Evolutionary conservation across 768 basidiomycete species (phyloP).

Genomic region (Sistotremastrum suecicum): DNA sequence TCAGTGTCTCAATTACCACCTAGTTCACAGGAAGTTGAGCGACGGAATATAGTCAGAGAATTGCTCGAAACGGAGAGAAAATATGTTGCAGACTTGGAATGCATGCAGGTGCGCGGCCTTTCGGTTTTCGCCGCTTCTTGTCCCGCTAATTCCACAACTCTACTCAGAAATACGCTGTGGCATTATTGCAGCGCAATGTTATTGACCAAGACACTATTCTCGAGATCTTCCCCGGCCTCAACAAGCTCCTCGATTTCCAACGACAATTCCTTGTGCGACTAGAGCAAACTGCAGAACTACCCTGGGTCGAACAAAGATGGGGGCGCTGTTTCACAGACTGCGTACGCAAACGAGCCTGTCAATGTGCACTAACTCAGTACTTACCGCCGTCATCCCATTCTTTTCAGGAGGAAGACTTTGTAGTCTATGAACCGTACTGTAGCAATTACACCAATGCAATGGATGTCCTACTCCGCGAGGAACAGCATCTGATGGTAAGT

Average conservation of each 20-base stretch:
- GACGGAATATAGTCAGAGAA: slow-evolving; percentile 73
- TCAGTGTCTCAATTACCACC: not conserved
- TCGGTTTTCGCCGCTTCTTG: slow-evolving; percentile 2
- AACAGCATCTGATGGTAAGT: slow-evolving; percentile 75
- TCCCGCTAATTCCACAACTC: slow-evolving; percentile 8
- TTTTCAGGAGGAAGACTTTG: slow-evolving; percentile 84
- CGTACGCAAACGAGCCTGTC: slow-evolving; percentile 34
- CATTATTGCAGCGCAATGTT: slow-evolving; percentile 65
- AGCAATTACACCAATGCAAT: slow-evolving; percentile 85
- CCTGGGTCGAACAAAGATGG: slow-evolving; percentile 81
- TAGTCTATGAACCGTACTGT: slow-evolving; percentile 94
- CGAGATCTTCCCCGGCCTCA: slow-evolving; percentile 86
- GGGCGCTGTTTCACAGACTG: slow-evolving; percentile 72
- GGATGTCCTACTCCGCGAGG: slow-evolving; percentile 74
- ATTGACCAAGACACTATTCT: slow-evolving; percentile 95
- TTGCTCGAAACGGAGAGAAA: slow-evolving; percentile 91
- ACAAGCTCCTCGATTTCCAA: slow-evolving; percentile 93
- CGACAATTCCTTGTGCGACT: slow-evolving; percentile 84
- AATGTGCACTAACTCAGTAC: slow-evolving; percentile 15
- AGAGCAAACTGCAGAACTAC: slow-evolving; percentile 70
- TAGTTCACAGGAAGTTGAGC: slow-evolving; percentile 40
- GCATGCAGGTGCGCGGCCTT: slow-evolving; percentile 66
- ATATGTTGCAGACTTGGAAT: slow-evolving; percentile 92
- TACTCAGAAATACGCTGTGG: slow-evolving; percentile 73
- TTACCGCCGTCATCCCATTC: slow-evolving; percentile 30